Evolutionary conservation across 345 rosid species (phyloP).

Genomic region (Atalantia buxifolia): DNA sequence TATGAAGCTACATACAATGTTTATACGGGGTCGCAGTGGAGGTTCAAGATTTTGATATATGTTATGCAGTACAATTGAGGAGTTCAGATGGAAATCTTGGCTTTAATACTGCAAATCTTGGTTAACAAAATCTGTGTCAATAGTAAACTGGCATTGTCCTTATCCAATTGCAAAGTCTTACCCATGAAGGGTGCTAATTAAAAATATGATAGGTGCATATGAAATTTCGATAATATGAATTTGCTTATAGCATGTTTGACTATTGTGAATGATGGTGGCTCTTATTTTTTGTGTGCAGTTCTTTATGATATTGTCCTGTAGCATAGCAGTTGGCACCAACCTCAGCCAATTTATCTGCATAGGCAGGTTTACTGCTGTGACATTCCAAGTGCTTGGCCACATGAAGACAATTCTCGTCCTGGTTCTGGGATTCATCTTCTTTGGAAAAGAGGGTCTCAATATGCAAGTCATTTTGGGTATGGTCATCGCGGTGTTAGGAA

Average conservation of each 20-base stretch:
- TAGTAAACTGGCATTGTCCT: background rate
- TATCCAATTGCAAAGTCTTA: background rate
- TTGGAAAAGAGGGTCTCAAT: conserved; percentile 92
- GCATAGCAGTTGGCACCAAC: conserved; percentile 92
- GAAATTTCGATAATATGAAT: background rate
- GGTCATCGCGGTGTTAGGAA: conserved; percentile 81
- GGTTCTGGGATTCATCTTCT: conserved; percentile 79
- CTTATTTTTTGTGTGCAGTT: conserved; percentile 43
- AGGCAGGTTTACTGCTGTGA: conserved; percentile 92
- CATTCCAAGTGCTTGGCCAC: conserved; percentile 98
- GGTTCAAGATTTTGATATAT: background rate
- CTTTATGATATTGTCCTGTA: conserved; percentile 80
- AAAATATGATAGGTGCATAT: background rate
- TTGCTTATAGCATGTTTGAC: background rate
- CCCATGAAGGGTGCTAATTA: background rate
- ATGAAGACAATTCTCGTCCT: conserved; percentile 97
- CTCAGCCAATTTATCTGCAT: conserved; percentile 99
- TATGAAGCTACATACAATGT: background rate
- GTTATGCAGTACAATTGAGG: background rate
- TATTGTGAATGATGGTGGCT: background rate
- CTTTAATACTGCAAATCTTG: background rate
- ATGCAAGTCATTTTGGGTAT: conserved; percentile 83
- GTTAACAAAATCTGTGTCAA: background rate
- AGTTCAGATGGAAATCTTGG: background rate
- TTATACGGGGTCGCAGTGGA: background rate